Evolutionary conservation across 139 green algal genomes (phyloP), one percentile per base, ranked within the genome.

Genomic region (Parachlorella kessleri): DNA sequence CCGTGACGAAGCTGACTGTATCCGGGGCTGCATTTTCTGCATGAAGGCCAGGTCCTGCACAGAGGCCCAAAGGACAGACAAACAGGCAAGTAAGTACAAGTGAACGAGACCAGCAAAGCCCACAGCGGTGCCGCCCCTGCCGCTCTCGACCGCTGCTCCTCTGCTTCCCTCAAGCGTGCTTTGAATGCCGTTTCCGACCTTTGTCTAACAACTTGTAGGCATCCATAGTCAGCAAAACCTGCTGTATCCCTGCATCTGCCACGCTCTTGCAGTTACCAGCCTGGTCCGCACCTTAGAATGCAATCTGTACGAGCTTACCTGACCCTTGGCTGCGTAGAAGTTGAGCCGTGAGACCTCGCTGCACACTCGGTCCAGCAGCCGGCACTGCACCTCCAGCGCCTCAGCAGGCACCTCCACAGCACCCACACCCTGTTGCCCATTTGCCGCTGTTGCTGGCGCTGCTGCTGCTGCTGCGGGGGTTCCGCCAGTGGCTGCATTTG

Each of bases 321-420:
- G 87, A 30, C 91, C 89, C 3, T 83, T 76, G 8, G 92, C 84
- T 1, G 82, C 79, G 40, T 95, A 95, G 84, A 94, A 98, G 59
- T 92, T 84, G 36, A 99, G 88, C 7, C 96, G 88, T 64, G 83
- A 90, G 73, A 97, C 91, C 65, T 99, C 96, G 2, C 86, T 90
- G 2, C 93, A 91, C 63, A 99, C 88, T 2, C 96, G 91, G 85
- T 98, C 94, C 66, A 98, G 86, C 80, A 98, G 74, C 10, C 91
- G 83, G 33, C 80, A 87, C 23, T 82, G 84, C 28, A 78, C 73
- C 66, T 95, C 91, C 55, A 94, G 84, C 7, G 93, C 90, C 4
- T 80, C 76, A n/a, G 36, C 63, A 26, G 53, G 38, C 24, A 55
- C 42, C 6, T 70, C 59, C 0, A 28, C 66, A n/a, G n/a, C n/a